Evolutionary conservation across 345 rosid species (phyloP).

Genomic region (Eucalyptus pauciflora): DNA sequence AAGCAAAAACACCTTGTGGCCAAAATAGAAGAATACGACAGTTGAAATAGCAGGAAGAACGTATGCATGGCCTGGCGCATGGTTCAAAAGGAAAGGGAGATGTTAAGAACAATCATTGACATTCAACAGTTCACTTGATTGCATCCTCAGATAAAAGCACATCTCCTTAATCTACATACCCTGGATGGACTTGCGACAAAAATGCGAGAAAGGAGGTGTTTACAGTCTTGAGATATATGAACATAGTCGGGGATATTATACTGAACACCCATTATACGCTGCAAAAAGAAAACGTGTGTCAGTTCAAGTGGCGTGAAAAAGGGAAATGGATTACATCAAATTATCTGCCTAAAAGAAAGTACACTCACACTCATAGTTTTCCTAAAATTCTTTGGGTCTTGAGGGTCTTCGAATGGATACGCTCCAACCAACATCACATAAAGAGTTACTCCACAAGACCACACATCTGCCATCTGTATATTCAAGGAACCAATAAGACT

Average conservation of each 20-base stretch:
- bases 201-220: conserved; percentile 9
- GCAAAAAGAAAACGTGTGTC: not conserved
- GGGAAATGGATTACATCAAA: not conserved
- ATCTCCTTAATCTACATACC: not conserved
- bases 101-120: not conserved
- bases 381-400: conserved; percentile 42
- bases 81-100: not conserved
- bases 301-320: not conserved
- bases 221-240: conserved; percentile 10
- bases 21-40: not conserved
- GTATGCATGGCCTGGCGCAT: not conserved
- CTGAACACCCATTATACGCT: conserved; percentile 10
- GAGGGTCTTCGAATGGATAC: conserved; percentile 44
- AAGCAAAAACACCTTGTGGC: not conserved
- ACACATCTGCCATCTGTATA: conserved; percentile 38
- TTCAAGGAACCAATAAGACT: not conserved
- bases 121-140: not conserved
- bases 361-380: conserved; percentile 27
- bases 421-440: conserved; percentile 56
- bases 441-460: conserved; percentile 51
- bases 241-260: conserved; percentile 4
- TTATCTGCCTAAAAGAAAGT: not conserved
- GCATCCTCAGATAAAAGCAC: not conserved
- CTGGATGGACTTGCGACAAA: conserved; percentile 6
- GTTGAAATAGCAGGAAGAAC: not conserved